Conservation (phyloP, 495 filamentous ascomycete genomes). For the Tuber calosporum region DNA sequence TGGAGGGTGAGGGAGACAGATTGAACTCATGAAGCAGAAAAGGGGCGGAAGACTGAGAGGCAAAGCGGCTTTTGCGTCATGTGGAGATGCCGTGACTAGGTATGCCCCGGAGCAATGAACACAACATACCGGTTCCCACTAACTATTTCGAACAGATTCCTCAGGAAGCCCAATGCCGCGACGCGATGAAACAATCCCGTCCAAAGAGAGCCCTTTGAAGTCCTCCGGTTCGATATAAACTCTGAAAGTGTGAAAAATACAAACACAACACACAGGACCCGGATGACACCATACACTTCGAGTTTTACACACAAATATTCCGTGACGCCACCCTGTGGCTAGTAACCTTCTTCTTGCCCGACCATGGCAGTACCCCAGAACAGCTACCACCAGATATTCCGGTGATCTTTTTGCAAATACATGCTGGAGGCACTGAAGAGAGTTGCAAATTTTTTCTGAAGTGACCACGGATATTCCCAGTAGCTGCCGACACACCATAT, state of each 20-base stretch:
- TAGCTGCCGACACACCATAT: background rate
- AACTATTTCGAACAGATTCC: constrained; percentile 3
- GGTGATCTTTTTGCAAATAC: background rate
- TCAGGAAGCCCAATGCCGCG: background rate
- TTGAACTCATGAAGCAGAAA: constrained; percentile 18
- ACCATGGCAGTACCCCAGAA: background rate
- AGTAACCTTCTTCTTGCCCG: background rate
- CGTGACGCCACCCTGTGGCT: background rate
- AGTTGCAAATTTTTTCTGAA: background rate
- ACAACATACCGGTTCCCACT: constrained; percentile 28
- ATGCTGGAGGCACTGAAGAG: background rate
- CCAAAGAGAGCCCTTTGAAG: background rate
- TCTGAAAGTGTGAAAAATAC: background rate
- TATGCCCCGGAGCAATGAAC: constrained; percentile 25
- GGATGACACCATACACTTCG: background rate
- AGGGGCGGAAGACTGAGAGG: constrained; percentile 18
- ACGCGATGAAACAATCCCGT: background rate
- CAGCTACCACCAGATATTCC: background rate
- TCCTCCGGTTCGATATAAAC: background rate
- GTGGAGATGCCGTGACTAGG: constrained; percentile 21
- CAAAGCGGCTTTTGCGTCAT: constrained; percentile 16
- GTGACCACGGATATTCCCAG: background rate
- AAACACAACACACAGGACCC: background rate
- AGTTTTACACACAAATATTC: background rate
- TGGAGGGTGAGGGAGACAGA: constrained; percentile 18